A percentile compares a stretch with the other conserved stretches of the same genome.
These are phyloP conservation scores for Apiotrichum domesticum DNA, from an alignment of 1,284 basidiomycete species.

Conservation along the genomic window DNA sequence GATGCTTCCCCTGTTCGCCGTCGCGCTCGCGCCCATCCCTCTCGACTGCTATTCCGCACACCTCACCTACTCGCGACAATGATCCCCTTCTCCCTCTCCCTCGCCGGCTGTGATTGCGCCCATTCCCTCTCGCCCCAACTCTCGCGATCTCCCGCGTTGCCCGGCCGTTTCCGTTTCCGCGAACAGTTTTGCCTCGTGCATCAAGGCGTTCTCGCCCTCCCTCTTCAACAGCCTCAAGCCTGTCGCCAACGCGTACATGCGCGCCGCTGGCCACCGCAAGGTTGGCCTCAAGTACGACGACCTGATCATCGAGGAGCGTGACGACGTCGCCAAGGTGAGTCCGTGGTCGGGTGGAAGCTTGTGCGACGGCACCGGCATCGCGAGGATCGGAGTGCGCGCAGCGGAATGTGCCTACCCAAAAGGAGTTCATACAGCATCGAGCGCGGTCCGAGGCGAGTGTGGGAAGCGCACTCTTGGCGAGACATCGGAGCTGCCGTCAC, in stretches of 20 bases:
- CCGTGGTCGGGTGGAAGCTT: too few species aligned
- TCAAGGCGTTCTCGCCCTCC: conserved; percentile 60
- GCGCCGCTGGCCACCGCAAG: conserved; percentile 76
- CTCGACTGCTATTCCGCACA: neutral
- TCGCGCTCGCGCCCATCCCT: neutral
- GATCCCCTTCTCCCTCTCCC: conserved; percentile 57
- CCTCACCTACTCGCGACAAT: conserved; percentile 63
- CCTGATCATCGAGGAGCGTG: conserved; percentile 81
- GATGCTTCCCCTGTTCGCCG: neutral
- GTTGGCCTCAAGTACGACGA: conserved; percentile 94
- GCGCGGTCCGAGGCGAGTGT: too few species aligned
- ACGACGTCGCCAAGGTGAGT: conserved; percentile 74
- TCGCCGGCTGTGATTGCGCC: conserved; percentile 4
- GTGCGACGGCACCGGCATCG: too few species aligned
- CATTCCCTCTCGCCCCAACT: neutral
- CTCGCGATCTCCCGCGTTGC: neutral
- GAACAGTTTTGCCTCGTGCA: conserved; percentile 59
- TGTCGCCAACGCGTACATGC: conserved; percentile 76
- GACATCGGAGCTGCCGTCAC: neutral
- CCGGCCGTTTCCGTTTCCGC: neutral
- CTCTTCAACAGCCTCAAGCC: conserved; percentile 58
- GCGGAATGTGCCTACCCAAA: too few species aligned
- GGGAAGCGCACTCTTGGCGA: neutral
- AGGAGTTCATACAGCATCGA: too few species aligned
- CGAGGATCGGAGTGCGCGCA: too few species aligned